A percentile compares a stretch with the other conserved stretches of the same genome.
Evolutionary conservation across 225 moss, liverwort and hornwort genomes (phyloP).

Genomic region (Marchantia paleacea): DNA sequence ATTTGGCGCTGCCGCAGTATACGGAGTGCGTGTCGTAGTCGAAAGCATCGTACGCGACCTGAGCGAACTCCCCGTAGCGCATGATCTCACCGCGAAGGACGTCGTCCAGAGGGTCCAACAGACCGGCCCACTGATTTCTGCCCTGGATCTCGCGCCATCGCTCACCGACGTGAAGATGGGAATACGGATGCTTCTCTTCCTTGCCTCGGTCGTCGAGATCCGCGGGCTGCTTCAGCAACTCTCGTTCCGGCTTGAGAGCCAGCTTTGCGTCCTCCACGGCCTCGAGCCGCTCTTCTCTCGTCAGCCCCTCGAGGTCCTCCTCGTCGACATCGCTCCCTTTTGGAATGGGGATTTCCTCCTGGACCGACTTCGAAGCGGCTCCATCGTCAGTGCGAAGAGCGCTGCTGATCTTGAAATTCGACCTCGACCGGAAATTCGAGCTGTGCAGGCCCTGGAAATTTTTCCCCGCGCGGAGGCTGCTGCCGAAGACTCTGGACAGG

Average conservation of each 20-base stretch:
- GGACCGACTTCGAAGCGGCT: background rate
- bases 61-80: conserved; percentile 71
- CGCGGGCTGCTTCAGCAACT: background rate
- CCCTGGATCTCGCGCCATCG: conserved; percentile 76
- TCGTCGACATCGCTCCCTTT: background rate
- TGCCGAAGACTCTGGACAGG: background rate
- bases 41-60: conserved; percentile 66
- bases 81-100: conserved; percentile 63
- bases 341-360: background rate
- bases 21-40: conserved; percentile 52
- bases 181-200: conserved; percentile 16
- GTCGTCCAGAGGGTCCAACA: conserved; percentile 62
- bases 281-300: background rate
- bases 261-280: background rate
- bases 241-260: background rate
- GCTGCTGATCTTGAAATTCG: background rate
- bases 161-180: conserved; percentile 28
- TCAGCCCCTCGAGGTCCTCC: background rate
- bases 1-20: conserved; percentile 64
- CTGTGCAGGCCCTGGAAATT: background rate
- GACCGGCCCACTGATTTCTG: conserved; percentile 46
- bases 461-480: background rate
- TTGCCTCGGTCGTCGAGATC: background rate
- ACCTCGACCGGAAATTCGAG: background rate
- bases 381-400: background rate